Conservation (phyloP, 768 basidiomycete genomes). For the Phaeotremella fagi region DNA sequence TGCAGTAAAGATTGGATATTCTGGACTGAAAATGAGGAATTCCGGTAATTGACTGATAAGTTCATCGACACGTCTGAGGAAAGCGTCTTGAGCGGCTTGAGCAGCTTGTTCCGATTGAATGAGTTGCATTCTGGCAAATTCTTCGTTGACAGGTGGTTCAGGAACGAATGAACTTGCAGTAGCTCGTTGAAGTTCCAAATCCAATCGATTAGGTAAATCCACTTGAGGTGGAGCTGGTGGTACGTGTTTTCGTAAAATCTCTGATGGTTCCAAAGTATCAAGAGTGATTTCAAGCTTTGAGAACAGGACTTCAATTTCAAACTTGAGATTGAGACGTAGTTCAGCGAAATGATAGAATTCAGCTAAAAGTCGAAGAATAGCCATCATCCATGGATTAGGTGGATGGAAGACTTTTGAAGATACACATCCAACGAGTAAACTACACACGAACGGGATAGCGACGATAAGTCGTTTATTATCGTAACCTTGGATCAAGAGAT, state of each 20-base stretch:
- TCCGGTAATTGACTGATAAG: slow-evolving; percentile 57
- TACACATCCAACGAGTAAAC: slow-evolving; percentile 83
- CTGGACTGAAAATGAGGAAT: slow-evolving; percentile 70
- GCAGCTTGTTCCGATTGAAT: slow-evolving; percentile 64
- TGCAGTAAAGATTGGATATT: slow-evolving; percentile 63
- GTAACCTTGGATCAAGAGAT: slow-evolving; percentile 91
- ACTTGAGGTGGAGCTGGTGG: slow-evolving; percentile 52
- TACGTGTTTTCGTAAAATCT: slow-evolving; percentile 58
- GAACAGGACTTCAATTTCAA: slow-evolving; percentile 96
- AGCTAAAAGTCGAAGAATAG: slow-evolving; percentile 79
- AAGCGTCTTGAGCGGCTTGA: slow-evolving; percentile 46
- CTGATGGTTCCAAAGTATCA: slow-evolving; percentile 75
- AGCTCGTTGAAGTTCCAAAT: slow-evolving; percentile 67
- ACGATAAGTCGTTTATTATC: slow-evolving; percentile 85
- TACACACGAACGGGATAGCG: slow-evolving; percentile 97
- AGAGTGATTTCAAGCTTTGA: slow-evolving; percentile 84
- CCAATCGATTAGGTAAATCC: slow-evolving; percentile 64
- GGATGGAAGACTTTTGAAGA: slow-evolving; percentile 89
- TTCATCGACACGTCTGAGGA: slow-evolving; percentile 47
- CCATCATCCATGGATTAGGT: slow-evolving; percentile 98
- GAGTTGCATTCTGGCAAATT: slow-evolving; percentile 52
- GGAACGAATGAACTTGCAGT: slow-evolving; percentile 48
- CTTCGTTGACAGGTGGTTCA: slow-evolving; percentile 28
- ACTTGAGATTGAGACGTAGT: slow-evolving; percentile 91
- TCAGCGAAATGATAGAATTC: slow-evolving; percentile 98